A percentile compares a stretch with the other conserved stretches of the same genome.
phyloP scores from a whole-genome alignment of 192 early-diverging fungal species.

The Rhizoclosmatium sp. region DNA sequence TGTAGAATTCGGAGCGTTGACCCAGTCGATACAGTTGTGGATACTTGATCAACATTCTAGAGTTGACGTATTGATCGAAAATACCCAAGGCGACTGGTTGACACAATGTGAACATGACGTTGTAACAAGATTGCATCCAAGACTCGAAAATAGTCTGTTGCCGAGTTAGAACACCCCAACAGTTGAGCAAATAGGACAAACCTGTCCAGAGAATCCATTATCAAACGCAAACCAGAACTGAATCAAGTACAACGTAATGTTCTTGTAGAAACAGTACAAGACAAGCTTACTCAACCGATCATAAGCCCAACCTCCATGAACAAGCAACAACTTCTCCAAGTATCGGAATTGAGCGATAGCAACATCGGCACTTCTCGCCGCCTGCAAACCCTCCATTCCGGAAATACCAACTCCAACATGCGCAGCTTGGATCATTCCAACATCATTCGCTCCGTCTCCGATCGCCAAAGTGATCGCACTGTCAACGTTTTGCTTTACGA shows the following conservation, averaged over 20 bases:
- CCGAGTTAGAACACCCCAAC: neutral
- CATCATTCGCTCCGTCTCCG: conserved; percentile 99
- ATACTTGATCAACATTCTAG: conserved; percentile 93
- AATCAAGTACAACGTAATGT: conserved; percentile 96
- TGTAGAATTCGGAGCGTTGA: conserved; percentile 70
- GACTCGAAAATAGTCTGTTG: conserved; percentile 94
- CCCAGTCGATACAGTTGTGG: conserved; percentile 90
- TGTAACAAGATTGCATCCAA: conserved; percentile 93
- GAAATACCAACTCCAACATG: conserved; percentile 98
- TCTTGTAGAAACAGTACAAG: conserved; percentile 98
- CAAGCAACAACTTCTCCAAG: conserved; percentile 93
- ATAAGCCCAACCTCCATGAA: conserved; percentile 98
- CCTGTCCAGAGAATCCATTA: conserved; percentile 92
- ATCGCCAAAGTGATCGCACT: conserved; percentile 90
- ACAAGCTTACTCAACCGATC: conserved; percentile 94
- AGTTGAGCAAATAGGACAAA: conserved; percentile 24
- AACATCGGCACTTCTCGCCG: conserved; percentile 95
- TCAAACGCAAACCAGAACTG: conserved; percentile 97
- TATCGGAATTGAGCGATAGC: conserved; percentile 97
- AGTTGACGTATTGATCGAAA: conserved; percentile 95
- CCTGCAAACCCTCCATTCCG: conserved; percentile 96
- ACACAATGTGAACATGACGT: conserved; percentile 90
- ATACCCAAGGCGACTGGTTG: conserved; percentile 94
- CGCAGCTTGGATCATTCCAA: conserved; percentile 99
- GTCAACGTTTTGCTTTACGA: conserved; percentile 89